phyloP scores from a whole-genome alignment of 495 filamentous ascomycete species.

The Aspergillus sclerotiicarbonarius region DNA sequence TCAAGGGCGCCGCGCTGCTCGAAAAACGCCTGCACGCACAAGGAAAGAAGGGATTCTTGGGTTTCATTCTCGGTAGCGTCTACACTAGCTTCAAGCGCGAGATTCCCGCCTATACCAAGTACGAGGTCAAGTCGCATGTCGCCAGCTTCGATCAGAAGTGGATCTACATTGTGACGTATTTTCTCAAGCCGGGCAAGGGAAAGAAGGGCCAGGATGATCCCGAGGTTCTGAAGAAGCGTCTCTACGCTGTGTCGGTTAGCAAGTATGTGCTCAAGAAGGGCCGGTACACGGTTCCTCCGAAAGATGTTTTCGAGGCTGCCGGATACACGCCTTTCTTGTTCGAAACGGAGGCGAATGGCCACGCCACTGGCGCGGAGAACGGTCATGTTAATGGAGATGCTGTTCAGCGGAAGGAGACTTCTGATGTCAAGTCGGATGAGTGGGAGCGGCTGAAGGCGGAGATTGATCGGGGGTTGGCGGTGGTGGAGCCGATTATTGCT shows the following conservation, averaged over 20 bases:
- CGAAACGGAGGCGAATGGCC: constrained; percentile 2
- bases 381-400: constrained; percentile 8
- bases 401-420: constrained; percentile 10
- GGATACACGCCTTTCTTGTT: constrained; percentile 47
- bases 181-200: constrained; percentile 51
- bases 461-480: constrained; percentile 41
- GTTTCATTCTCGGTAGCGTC: constrained; percentile 66
- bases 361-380: constrained; percentile 13
- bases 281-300: constrained; percentile 72
- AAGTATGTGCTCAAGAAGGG: constrained; percentile 84
- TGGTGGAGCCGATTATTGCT: constrained; percentile 40
- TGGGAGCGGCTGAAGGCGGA: constrained; percentile 46
- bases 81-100: constrained; percentile 67
- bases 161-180: constrained; percentile 64
- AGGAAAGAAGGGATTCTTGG: constrained; percentile 39
- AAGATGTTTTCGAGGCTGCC: constrained; percentile 61
- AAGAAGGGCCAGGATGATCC: constrained; percentile 35
- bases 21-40: constrained; percentile 23
- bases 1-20: constrained; percentile 44
- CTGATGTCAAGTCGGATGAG: constrained; percentile 11
- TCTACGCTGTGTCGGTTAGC: constrained; percentile 67
- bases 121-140: constrained; percentile 73
- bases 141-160: constrained; percentile 72
- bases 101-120: constrained; percentile 64
- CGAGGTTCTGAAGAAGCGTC: constrained; percentile 31